Base-by-base conservation (phyloP, 306 rosid genomes). In the Castanea sativa region DNA sequence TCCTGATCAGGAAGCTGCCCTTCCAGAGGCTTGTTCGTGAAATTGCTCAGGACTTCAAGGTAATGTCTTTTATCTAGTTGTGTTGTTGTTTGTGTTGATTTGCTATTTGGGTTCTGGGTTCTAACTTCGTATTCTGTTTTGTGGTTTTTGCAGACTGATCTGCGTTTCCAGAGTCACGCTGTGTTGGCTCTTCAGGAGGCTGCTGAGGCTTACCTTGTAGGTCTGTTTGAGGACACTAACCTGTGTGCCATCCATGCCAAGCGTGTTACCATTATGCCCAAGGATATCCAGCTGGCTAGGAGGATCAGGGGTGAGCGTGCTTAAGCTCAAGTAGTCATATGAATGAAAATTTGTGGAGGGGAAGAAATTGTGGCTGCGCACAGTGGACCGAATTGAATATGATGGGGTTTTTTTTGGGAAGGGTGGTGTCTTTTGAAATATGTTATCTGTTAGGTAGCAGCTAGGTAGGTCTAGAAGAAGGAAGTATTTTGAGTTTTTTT, bases 11-110 rank as follows among this genome's bases (percentile, higher is more conserved):
- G 91, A 94, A 94, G 76, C 83, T 94, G 33, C 98, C 98, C 0
- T 94, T 94, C 88, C 97, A 94, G 87, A 91, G 98, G 91, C 79
- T 94, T 63, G 98, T 94, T 15, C 94, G 97, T 73, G 98, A 94
- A 85, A 94, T 94, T 79, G 98, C 97, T 16, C 97, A 94, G 73
- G 98, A 94, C 64, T 94, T 94, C 65, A 94, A 94, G 97, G 98
- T 91, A 51, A 15, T 76, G 23, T 19, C 20, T 5, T 4, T 20
- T 25, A 0, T 14, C 55, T 6, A 16, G 35, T 30, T 11, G 2
- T 43, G 2, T 23, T 9, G 0, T 27, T 1, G 11, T 20, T 9
- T 25, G 0, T 2, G 20, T 2, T 12, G 3, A 2, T 5, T 6
- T 4, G 29, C 3, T 18, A 12, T 0, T 73, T 4, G 5, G 13